phyloP scores from a whole-genome alignment of 2,329 filamentous ascomycete genomes.

The Ambrosiella cleistominuta region DNA sequence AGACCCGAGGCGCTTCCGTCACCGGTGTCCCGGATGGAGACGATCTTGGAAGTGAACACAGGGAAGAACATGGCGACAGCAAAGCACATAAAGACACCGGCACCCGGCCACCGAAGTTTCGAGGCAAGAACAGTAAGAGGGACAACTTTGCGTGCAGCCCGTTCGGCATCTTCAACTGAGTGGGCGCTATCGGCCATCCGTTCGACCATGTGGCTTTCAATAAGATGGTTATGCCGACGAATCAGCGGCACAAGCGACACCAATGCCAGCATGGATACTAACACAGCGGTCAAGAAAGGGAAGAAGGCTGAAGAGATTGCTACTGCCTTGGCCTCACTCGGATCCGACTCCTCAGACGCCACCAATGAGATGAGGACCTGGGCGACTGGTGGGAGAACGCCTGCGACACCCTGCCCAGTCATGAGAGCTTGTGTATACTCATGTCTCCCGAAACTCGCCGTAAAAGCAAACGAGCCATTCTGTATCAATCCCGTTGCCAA shows the following conservation, averaged over 20 bases:
- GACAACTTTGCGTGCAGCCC: slow-evolving; percentile 30
- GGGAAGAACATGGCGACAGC: slow-evolving; percentile 84
- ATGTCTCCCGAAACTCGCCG: slow-evolving; percentile 62
- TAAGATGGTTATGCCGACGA: slow-evolving; percentile 36
- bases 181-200: slow-evolving; percentile 32
- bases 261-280: slow-evolving; percentile 52
- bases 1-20: slow-evolving; percentile 30
- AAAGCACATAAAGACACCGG: slow-evolving; percentile 68
- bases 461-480: slow-evolving; percentile 88
- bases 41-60: slow-evolving; percentile 60
- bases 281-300: slow-evolving; percentile 79
- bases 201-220: slow-evolving; percentile 31
- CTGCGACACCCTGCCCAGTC: slow-evolving; percentile 81
- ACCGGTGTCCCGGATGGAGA: slow-evolving; percentile 23
- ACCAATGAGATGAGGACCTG: slow-evolving; percentile 69
- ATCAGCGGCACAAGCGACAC: slow-evolving; percentile 59
- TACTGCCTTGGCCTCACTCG: slow-evolving; percentile 15
- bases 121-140: slow-evolving; percentile 47
- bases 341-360: slow-evolving; percentile 18
- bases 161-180: slow-evolving; percentile 35
- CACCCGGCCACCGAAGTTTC: slow-evolving; percentile 63
- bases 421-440: slow-evolving; percentile 96
- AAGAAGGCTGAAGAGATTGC: slow-evolving; percentile 58
- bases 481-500: slow-evolving; percentile 72
- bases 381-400: slow-evolving; percentile 71